Conservation (phyloP, 208 protist species). For the Trypanosoma mega region DNA sequence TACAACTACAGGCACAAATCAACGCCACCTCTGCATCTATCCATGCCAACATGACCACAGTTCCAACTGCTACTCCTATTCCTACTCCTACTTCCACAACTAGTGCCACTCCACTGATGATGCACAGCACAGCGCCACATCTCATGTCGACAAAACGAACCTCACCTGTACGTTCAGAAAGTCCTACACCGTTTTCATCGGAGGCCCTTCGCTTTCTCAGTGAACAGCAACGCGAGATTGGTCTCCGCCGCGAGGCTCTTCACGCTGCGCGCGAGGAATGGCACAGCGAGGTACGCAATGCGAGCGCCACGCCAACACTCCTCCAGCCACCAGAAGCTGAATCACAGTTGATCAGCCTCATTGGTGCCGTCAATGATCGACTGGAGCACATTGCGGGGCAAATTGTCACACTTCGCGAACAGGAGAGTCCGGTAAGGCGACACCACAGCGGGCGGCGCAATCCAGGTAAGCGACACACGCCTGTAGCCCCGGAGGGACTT, state of each 20-base stretch:
- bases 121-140: no score
- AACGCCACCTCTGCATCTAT: no score
- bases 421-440: neutral
- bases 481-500: neutral
- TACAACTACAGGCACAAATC: no score
- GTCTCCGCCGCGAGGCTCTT: slow-evolving; percentile 23
- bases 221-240: slow-evolving; percentile 20
- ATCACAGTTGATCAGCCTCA: slow-evolving; percentile 21
- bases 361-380: slow-evolving; percentile 27
- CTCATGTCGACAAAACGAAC: no score
- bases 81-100: no score
- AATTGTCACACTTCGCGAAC: slow-evolving; percentile 6
- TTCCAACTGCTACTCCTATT: no score
- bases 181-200: slow-evolving; percentile 7
- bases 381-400: slow-evolving; percentile 29
- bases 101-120: no score
- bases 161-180: neutral
- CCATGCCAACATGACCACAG: no score
- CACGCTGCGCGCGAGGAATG: slow-evolving; percentile 34
- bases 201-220: slow-evolving; percentile 40
- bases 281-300: slow-evolving; percentile 15
- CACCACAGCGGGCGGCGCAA: neutral
- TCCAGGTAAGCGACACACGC: neutral
- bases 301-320: neutral
- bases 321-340: neutral